Percentiles rank a stretch among this genome's conserved stretches.
Conservation (phyloP, 2,329 filamentous ascomycete species). For the Magnaporthiopsis incrustans region DNA sequence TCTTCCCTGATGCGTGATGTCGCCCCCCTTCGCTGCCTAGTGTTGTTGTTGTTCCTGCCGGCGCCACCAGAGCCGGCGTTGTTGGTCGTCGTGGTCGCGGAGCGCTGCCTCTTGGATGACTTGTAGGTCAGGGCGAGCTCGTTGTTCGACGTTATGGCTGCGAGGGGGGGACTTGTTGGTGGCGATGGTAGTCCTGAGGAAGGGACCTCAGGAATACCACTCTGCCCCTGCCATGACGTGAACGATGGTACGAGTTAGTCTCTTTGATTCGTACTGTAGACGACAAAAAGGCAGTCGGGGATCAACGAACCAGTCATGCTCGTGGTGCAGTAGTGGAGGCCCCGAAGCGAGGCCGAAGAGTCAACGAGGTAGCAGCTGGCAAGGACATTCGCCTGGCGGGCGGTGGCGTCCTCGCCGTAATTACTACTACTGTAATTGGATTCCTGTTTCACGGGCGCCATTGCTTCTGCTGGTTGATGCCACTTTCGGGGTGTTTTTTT, state of each 20-base stretch:
- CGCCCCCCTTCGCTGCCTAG: conserved; percentile 73
- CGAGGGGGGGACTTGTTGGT: conserved; percentile 83
- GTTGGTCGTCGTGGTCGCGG: conserved; percentile 18
- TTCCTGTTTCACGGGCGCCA: conserved; percentile 65
- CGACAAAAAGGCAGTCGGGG: no score
- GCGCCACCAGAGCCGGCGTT: conserved; percentile 32
- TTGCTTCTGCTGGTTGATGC: conserved; percentile 28
- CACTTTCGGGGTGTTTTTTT: conserved; percentile 16
- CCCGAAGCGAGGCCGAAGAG: conserved; percentile 59
- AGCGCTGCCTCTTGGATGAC: conserved; percentile 33
- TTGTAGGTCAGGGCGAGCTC: conserved; percentile 58
- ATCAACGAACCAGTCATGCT: conserved; percentile 57
- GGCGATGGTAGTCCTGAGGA: conserved; percentile 78
- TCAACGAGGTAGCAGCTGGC: conserved; percentile 89
- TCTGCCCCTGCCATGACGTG: conserved; percentile 52
- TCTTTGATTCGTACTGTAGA: no score
- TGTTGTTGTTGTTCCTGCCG: conserved; percentile 19
- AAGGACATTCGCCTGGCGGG: conserved; percentile 65
- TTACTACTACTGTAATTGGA: conserved; percentile 69
- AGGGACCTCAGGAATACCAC: conserved; percentile 93
- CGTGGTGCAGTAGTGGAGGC: conserved; percentile 95
- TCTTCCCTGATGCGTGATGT: conserved; percentile 95
- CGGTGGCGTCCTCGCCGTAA: conserved; percentile 58
- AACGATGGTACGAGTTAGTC: conserved; percentile 13
- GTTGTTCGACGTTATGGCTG: conserved; percentile 60